Conservation (phyloP, 805 yeast species). For the Wickerhamiella galacta region DNA sequence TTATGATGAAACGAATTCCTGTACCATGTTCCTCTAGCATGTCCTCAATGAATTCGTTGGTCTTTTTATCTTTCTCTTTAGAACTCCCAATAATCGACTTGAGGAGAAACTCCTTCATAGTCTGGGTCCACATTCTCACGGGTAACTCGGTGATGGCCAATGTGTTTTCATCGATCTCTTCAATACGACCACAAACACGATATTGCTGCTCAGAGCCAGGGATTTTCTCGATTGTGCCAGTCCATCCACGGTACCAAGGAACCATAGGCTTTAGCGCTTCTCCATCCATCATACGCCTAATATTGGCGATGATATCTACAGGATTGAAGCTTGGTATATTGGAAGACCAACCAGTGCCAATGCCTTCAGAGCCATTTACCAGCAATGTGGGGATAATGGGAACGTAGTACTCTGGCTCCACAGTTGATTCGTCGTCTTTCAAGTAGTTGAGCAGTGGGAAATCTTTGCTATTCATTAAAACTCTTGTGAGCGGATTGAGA, state of each 20-base stretch:
- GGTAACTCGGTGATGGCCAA: constrained; percentile 88
- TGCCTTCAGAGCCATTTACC: constrained; percentile 94
- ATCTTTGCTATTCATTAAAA: constrained; percentile 64
- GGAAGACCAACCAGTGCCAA: constrained; percentile 98
- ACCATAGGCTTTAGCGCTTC: constrained; percentile 54
- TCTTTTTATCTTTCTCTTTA: constrained; percentile 34
- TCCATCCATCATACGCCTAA: constrained; percentile 54
- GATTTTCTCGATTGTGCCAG: constrained; percentile 53
- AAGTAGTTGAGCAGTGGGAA: constrained; percentile 60
- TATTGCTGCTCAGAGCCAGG: constrained; percentile 40
- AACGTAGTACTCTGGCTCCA: constrained; percentile 89
- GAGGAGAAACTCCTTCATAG: constrained; percentile 69
- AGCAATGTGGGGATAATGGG: constrained; percentile 92
- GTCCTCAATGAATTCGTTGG: constrained; percentile 63
- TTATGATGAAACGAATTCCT: constrained; percentile 64
- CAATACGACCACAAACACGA: constrained; percentile 64
- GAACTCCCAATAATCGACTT: constrained; percentile 36
- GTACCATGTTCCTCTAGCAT: constrained; percentile 86
- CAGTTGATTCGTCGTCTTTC: constrained; percentile 84
- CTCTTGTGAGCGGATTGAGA: constrained; percentile 55
- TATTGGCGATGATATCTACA: constrained; percentile 55
- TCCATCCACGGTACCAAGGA: constrained; percentile 97
- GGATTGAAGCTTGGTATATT: constrained; percentile 86
- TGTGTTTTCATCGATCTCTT: constrained; percentile 61
- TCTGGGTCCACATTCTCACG: constrained; percentile 80